Base-by-base conservation (phyloP, 1,139 yeast species). In the Komagataea norvegica region DNA sequence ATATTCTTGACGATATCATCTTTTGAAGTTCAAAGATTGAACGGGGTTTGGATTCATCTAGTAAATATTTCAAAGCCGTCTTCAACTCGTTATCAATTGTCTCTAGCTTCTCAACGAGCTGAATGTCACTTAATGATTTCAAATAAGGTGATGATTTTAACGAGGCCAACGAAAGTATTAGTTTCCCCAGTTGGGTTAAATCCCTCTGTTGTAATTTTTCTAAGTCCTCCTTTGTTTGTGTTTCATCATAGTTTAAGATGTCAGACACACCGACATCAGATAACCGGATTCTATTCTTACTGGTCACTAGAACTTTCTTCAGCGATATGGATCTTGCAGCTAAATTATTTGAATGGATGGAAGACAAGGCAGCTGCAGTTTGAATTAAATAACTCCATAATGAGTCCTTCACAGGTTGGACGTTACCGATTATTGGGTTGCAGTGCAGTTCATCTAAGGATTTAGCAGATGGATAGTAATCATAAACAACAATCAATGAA, bases 351-450 rank as follows among this genome's bases (percentile, higher is more conserved):
- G 66, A 66, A 60, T 89, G 97, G 10, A 83, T 71, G 4, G 72
- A 68, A 15, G 67, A 60, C 30, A 88, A 56, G 0, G 88, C 96
- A 49, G 75, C 74, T 8, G 81, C 66, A 23, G 91, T 60, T 61
- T 91, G 97, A 18, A 79, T 70, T 38, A 84, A 61, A 53, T 86
- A 85, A 25, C 64, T 62, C 96, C 96, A 89, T 37, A 91, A 60
- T 16, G 74, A 56, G 14, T 77, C 74, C 54, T 82, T 91, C 0
- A 86, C 62, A 8, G 64, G 60, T 42, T 60, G 67, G 5, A 71
- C 65, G 18, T 44, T 46, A 4, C 49, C 48, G 16, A 50, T 23
- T 4, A 29, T 38, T 1, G 55, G 42, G 33, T 67, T 64, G 55
- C 78, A 68, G 56, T 77, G 80, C 8, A 63, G 56, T 42, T 79